Evolutionary conservation across 352 stramenopile genomes (phyloP), one percentile per base, ranked within the genome.

Genomic region (Plasmopara halstedii): DNA sequence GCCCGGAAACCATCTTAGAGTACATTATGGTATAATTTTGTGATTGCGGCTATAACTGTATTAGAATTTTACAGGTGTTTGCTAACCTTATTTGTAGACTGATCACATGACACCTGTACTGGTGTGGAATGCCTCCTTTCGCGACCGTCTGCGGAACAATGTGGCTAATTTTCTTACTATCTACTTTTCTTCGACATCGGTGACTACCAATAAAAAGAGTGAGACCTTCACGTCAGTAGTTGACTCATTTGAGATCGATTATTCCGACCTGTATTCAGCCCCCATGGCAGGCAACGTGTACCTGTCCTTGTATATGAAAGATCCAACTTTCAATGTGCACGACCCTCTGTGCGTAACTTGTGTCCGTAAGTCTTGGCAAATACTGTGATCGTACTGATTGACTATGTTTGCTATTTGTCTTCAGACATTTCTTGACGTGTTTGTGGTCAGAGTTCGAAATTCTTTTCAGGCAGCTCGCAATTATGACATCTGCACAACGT

Each of bases 81-180:
- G 17, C 45, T 42, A 15, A 42, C 50, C 41, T 27, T 11, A 39
- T 14, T n/a, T 88, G 32, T 66, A 98, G 71, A 58, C 51, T 31
- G 85, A 97, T 39, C 88, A 94, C 51, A 86, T 94, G 52, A 95
- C 75, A 18, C 94, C 94, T 0, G 94, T 98, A 55, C 71, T 98
- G 7, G 89, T 98, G 19, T 98, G 94, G 94, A 95, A 96, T 42
- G 57, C 60, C 15, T 69, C 80, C 3, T 94, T 96, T 49, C 80
- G 91, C 25, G 74, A 70, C 5, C 78, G 95, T 49, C 56, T 97
- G 25, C 70, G 85, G 13, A 72, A 75, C 21, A 74, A 73, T 25
- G 41, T 97, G 3, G 55, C 67, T 26, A 57, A 70, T n/a, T 69
- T 93, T 8, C 64, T 97, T 8, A 85, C 91, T 46, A 65, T 73